Conservation (phyloP, 371 early-diverging fungal genomes). For the Catenaria anguillulae region DNA sequence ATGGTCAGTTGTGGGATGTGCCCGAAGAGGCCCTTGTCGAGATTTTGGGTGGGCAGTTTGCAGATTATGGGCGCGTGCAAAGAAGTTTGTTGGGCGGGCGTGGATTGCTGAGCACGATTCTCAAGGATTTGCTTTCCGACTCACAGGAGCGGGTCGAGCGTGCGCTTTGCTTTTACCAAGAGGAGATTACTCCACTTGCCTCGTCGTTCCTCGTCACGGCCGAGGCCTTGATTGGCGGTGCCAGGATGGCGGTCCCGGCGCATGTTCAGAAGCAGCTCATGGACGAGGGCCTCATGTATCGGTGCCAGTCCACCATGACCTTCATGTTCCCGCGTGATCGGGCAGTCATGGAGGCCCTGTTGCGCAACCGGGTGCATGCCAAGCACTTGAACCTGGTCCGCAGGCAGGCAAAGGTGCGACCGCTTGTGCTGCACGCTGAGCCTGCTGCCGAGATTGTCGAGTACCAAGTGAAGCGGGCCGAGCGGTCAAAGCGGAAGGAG, state of each 20-base stretch:
- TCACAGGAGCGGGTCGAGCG: slow-evolving; percentile 1
- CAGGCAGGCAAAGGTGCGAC: no score
- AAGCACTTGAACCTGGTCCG: no score
- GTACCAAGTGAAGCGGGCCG: no score
- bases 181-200: no score
- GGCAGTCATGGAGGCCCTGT: neutral
- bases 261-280: neutral
- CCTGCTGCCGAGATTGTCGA: no score
- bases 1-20: neutral
- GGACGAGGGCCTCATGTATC: neutral
- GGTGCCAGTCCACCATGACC: neutral
- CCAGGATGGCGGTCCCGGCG: neutral
- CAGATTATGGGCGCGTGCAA: neutral
- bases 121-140: neutral
- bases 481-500: no score
- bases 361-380: neutral
- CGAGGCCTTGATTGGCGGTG: neutral
- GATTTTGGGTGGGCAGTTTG: neutral
- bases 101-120: neutral
- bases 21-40: neutral
- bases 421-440: no score
- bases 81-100: neutral
- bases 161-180: neutral
- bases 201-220: neutral
- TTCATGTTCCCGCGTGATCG: neutral